Conservation (phyloP, 2,329 filamentous ascomycete species). For the Penicillium sp. region DNA sequence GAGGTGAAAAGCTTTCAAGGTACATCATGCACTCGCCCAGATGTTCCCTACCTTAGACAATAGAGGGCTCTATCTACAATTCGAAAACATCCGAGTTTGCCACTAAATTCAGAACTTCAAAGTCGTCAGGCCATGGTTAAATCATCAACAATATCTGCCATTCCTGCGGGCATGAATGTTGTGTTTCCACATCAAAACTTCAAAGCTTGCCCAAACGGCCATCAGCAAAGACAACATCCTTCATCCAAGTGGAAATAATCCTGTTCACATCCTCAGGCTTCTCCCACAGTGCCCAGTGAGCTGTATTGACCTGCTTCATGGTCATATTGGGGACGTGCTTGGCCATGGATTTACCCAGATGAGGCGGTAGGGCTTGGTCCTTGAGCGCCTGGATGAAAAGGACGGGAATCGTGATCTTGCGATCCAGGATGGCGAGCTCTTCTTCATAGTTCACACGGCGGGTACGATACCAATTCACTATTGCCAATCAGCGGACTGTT, state of each 20-base stretch:
- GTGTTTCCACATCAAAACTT: not conserved
- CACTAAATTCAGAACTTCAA: too few species aligned
- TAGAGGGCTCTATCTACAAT: too few species aligned
- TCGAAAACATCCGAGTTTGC: too few species aligned
- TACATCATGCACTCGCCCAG: too few species aligned
- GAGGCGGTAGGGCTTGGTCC: conserved; percentile 67
- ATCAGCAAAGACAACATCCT: conserved; percentile 46
- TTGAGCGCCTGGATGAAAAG: conserved; percentile 68
- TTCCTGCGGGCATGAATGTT: too few species aligned
- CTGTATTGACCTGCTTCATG: conserved; percentile 58
- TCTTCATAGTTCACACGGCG: conserved; percentile 68
- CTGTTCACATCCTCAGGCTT: conserved; percentile 64
- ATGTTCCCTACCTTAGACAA: too few species aligned
- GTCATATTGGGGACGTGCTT: conserved; percentile 59
- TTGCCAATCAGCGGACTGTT: not conserved
- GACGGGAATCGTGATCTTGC: conserved; percentile 55
- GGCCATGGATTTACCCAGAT: conserved; percentile 67
- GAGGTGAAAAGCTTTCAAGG: too few species aligned
- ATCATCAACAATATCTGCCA: too few species aligned
- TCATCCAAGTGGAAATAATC: conserved; percentile 62
- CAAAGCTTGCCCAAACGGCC: conserved; percentile 42
- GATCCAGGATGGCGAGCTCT: conserved; percentile 46
- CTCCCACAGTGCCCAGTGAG: conserved; percentile 81
- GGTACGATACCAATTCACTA: conserved; percentile 81
- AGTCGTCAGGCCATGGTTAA: too few species aligned